Evolutionary conservation across 176 grass and related monocot genomes (phyloP).

Genomic region (Microstegium vimineum): DNA sequence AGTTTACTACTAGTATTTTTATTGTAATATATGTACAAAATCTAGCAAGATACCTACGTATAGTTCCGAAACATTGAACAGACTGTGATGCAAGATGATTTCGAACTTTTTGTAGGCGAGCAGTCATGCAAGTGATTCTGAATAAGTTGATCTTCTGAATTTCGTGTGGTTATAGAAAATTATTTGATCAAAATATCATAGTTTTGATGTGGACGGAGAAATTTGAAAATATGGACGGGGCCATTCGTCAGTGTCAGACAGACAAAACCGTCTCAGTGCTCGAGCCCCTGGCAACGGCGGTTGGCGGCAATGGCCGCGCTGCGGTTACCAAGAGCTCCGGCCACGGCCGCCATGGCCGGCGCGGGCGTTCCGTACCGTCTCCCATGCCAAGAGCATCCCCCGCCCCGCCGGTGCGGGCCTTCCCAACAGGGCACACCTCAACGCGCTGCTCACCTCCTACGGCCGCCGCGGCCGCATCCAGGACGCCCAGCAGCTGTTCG

Average conservation of each 20-base stretch:
- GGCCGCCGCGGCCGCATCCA: conserved; percentile 49
- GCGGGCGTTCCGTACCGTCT: not conserved
- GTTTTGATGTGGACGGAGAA: not conserved
- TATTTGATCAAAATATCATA: too few relatives aligned
- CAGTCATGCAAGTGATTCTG: not conserved
- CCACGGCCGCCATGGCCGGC: conserved; percentile 1
- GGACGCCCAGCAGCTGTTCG: conserved; percentile 56
- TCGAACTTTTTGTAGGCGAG: not conserved
- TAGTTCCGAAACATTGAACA: too few relatives aligned
- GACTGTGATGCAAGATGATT: too few relatives aligned
- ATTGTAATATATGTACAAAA: too few relatives aligned
- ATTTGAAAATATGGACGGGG: not conserved
- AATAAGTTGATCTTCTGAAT: not conserved
- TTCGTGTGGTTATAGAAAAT: too few relatives aligned
- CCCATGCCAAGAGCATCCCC: not conserved
- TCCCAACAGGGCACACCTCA: conserved; percentile 41
- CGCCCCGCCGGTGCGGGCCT: not conserved
- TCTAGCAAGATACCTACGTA: too few relatives aligned
- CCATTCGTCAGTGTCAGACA: not conserved
- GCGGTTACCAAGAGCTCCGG: conserved; percentile 26
- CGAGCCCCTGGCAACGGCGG: not conserved
- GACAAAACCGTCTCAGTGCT: not conserved
- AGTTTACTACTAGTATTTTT: too few relatives aligned
- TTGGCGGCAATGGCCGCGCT: conserved; percentile 21
- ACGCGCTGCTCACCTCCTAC: conserved; percentile 46